Evolutionary conservation across 768 basidiomycete genomes (phyloP).

Genomic region (Strobilomyces dryophilus): DNA sequence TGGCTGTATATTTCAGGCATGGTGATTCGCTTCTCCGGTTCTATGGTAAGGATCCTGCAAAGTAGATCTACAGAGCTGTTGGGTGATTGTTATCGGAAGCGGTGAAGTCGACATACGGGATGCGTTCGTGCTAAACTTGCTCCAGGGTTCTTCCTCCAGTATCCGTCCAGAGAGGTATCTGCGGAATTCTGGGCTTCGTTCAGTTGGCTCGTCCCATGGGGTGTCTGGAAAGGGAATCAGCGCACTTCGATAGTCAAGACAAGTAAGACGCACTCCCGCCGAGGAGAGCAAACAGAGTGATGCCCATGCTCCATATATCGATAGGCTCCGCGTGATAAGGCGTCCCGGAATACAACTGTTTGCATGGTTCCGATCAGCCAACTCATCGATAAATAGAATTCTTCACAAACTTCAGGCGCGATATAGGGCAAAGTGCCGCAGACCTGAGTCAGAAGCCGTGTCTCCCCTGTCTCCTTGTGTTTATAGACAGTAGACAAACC

Average conservation of each 20-base stretch:
- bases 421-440: slow-evolving; percentile 95
- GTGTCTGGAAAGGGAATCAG: slow-evolving; percentile 56
- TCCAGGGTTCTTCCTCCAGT: slow-evolving; percentile 78
- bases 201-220: slow-evolving; percentile 94
- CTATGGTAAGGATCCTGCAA: slow-evolving; percentile 64
- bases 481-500: slow-evolving; percentile 89
- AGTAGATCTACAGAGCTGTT: slow-evolving; percentile 55
- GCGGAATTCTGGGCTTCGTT: slow-evolving; percentile 72
- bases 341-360: slow-evolving; percentile 57
- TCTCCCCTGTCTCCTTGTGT: slow-evolving; percentile 76
- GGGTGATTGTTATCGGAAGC: neutral
- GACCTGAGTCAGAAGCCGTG: slow-evolving; percentile 67
- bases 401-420: slow-evolving; percentile 74
- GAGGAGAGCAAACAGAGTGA: slow-evolving; percentile 88
- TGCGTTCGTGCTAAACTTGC: slow-evolving; percentile 49
- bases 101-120: slow-evolving; percentile 50
- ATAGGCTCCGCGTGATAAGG: slow-evolving; percentile 90
- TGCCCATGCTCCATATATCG: slow-evolving; percentile 94
- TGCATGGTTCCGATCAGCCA: neutral
- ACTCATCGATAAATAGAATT: neutral
- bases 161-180: slow-evolving; percentile 72
- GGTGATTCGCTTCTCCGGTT: slow-evolving; percentile 64
- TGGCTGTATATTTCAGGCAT: slow-evolving; percentile 54
- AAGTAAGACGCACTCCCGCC: slow-evolving; percentile 68
- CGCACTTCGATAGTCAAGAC: neutral